Evolutionary conservation across 139 green algal genomes (phyloP).

Genomic region (Parachlorella kessleri): DNA sequence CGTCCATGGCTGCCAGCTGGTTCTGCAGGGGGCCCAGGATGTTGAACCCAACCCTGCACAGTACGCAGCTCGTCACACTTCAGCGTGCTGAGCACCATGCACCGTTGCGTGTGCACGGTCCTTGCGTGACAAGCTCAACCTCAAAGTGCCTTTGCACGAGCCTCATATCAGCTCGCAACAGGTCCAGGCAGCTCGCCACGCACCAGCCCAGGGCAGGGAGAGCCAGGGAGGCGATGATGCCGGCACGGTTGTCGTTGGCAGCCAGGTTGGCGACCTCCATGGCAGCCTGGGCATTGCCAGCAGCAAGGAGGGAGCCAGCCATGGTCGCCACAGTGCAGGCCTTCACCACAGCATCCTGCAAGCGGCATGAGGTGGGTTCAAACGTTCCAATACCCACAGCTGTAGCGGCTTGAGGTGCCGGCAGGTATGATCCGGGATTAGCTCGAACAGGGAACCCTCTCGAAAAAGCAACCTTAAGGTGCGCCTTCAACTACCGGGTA

Average conservation of each 20-base stretch:
- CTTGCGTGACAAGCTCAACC: too few species aligned
- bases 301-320: slow-evolving; percentile 36
- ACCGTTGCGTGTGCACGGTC: too few species aligned
- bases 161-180: neutral
- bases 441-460: too few species aligned
- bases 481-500: too few species aligned
- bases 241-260: slow-evolving; percentile 23
- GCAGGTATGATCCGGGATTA: too few species aligned
- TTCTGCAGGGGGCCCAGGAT: slow-evolving; percentile 31
- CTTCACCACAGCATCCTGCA: slow-evolving; percentile 35
- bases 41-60: slow-evolving; percentile 10
- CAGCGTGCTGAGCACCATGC: too few species aligned
- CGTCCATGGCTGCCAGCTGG: slow-evolving; percentile 16
- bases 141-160: too few species aligned
- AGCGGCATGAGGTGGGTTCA: neutral
- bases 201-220: slow-evolving; percentile 17
- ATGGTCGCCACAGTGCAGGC: slow-evolving; percentile 22
- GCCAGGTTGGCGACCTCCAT: slow-evolving; percentile 49
- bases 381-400: too few species aligned
- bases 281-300: slow-evolving; percentile 45
- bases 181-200: neutral
- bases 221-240: slow-evolving; percentile 23
- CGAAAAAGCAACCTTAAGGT: too few species aligned
- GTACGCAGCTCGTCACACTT: too few species aligned
- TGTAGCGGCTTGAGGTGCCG: too few species aligned